Evolutionary conservation across 352 stramenopile species (phyloP).

Genomic region (Stramenopiles sp.): DNA sequence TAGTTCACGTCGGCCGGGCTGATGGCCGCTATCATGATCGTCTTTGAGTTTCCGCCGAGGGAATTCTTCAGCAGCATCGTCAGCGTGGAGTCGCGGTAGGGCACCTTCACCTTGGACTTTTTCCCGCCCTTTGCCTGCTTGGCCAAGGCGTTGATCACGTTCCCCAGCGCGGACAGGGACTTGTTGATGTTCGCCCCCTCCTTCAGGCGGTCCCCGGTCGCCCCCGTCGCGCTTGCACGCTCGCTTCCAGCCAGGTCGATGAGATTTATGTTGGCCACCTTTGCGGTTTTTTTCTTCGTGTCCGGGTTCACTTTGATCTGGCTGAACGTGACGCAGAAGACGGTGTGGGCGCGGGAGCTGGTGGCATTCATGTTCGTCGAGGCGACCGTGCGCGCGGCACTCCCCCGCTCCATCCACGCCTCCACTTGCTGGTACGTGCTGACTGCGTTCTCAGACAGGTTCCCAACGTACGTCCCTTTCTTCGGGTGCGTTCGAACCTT

Average conservation of each 20-base stretch:
- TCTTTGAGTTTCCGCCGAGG: conserved; percentile 60
- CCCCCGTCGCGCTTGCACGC: not conserved
- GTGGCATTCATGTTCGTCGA: conserved; percentile 63
- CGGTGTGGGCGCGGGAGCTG: conserved; percentile 49
- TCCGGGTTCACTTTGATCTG: conserved; percentile 43
- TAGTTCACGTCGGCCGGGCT: conserved; percentile 63
- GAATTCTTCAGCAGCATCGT: conserved; percentile 23
- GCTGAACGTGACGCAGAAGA: conserved; percentile 56
- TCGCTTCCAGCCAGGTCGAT: conserved; percentile 9
- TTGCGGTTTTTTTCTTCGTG: conserved; percentile 50
- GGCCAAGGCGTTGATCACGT: not conserved
- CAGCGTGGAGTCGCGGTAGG: not conserved
- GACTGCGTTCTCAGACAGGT: conserved; percentile 47
- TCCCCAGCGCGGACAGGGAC: conserved; percentile 23
- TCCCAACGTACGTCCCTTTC: conserved; percentile 52
- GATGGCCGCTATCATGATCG: conserved; percentile 65
- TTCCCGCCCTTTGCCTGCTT: conserved; percentile 27
- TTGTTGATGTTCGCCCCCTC: conserved; percentile 16
- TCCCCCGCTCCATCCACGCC: conserved; percentile 56
- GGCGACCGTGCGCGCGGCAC: conserved; percentile 47
- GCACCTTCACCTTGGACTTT: not conserved
- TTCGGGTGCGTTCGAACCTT: conserved; percentile 59
- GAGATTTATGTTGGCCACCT: conserved; percentile 33
- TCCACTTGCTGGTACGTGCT: conserved; percentile 53
- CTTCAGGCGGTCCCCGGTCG: not conserved